These are phyloP conservation scores for Elaeis guineensis DNA, from an alignment of 176 grass and related monocot species.

Conservation along the genomic window DNA sequence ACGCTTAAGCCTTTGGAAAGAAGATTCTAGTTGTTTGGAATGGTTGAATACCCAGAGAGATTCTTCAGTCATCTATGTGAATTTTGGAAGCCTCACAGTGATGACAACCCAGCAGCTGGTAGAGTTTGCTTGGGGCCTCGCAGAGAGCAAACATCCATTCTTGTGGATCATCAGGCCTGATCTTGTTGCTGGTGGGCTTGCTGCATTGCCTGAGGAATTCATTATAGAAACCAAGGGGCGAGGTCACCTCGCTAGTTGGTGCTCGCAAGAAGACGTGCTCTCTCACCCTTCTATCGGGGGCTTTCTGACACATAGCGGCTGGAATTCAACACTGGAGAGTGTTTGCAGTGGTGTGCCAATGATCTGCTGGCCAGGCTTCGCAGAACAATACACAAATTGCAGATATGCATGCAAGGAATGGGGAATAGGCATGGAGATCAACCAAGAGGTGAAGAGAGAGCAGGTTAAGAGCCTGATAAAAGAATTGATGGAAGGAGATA, in stretches of 20 bases:
- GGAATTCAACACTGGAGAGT: no score
- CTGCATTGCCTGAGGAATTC: conserved; percentile 1
- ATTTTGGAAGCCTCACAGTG: neutral
- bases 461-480: neutral
- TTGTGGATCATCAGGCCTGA: conserved; percentile 2
- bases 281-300: neutral
- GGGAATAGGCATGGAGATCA: neutral
- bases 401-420: neutral
- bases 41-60: neutral
- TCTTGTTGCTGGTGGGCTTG: neutral
- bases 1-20: conserved; percentile 25
- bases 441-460: conserved; percentile 1
- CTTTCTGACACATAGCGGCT: conserved; percentile 6
- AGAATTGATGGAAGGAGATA: conserved; percentile 11
- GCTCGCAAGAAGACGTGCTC: neutral
- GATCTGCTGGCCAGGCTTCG: neutral
- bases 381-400: conserved; percentile 5
- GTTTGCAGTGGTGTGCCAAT: conserved; percentile 1
- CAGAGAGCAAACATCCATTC: neutral
- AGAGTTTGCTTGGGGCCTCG: conserved; percentile 13
- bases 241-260: neutral
- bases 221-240: neutral
- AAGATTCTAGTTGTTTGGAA: neutral
- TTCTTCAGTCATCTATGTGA: conserved; percentile 1
- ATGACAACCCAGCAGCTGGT: neutral